phyloP scores from a whole-genome alignment of 805 yeast genomes.

The Suhomyces pyralidae region DNA sequence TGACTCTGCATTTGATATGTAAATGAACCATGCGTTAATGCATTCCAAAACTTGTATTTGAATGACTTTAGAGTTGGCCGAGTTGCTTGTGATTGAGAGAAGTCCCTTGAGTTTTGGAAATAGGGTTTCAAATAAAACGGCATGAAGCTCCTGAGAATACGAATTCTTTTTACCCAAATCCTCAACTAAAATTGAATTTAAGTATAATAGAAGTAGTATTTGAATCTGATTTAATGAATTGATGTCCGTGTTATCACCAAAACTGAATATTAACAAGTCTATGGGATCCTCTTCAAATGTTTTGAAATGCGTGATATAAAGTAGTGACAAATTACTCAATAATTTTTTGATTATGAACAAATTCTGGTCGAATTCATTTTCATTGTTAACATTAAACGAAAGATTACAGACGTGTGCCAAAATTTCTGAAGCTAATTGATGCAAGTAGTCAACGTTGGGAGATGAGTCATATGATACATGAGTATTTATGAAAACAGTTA shows the following conservation, averaged over 20 bases:
- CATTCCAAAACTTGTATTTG: conserved; percentile 21
- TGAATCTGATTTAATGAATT: conserved; percentile 10
- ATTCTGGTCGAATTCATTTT: conserved; percentile 9
- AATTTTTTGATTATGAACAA: conserved; percentile 54
- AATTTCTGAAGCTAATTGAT: conserved; percentile 4
- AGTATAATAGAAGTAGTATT: conserved; percentile 21
- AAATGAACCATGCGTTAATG: conserved; percentile 35
- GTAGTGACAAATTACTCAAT: conserved; percentile 50
- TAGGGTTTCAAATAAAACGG: conserved; percentile 30
- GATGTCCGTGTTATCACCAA: background rate
- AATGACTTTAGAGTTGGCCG: conserved; percentile 5
- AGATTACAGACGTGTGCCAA: conserved; percentile 6
- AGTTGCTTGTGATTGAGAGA: conserved; percentile 9
- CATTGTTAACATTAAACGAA: background rate
- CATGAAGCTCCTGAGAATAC: conserved; percentile 32
- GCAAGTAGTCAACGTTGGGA: background rate
- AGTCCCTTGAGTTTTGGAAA: conserved; percentile 23
- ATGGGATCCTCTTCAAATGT: conserved; percentile 29
- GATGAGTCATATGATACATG: background rate
- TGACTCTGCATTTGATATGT: conserved; percentile 34
- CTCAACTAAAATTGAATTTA: conserved; percentile 49
- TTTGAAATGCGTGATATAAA: conserved; percentile 40
- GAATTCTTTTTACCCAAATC: conserved; percentile 42
- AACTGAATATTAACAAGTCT: conserved; percentile 1
- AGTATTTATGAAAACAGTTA: conserved; percentile 56